Base-by-base conservation (phyloP, 225 moss, liverwort and hornwort genomes). In the Lunularia cruciata region DNA sequence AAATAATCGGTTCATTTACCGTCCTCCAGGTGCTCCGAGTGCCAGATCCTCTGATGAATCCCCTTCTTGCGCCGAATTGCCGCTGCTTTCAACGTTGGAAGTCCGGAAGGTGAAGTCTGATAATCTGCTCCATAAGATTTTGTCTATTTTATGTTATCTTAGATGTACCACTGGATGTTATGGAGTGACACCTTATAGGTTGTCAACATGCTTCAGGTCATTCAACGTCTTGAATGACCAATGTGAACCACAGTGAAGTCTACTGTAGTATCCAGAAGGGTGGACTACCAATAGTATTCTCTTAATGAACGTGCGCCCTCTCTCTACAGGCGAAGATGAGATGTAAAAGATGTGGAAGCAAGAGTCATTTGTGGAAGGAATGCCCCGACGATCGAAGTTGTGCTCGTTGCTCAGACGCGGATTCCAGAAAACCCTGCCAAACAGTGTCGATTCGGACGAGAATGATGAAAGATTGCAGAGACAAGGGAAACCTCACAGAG, bases 291-390 rank as follows among this genome's bases (percentile, higher is more conserved):
- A n/a, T n/a, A n/a, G n/a, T n/a, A n/a, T n/a, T n/a, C n/a, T n/a
- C n/a, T n/a, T n/a, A n/a, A n/a, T n/a, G n/a, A 25, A 61, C 8
- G 5, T 34, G 20, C 37, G n/a, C 8, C 7, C 6, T 19, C 63
- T 65, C 26, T 28, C 47, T 43, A 16, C 46, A 65, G 49, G 38
- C 32, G 13, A 55, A 87, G 78, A 76, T 28, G 68, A 85, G 86
- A 60, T 93, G 92, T 65, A 72, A 75, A 22, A 78, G 77, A 59
- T 88, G 86, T 74, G 92, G 92, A 64, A 92, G 92, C 79, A 88
- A 78, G 67, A 64, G 73, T 75, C 90, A 92, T 80, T 34, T 71
- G 0, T 69, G 70, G 31, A 75, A 58, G 76, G 74, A 74, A 57
- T 89, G 92, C 38, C 77, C 77, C 8, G 15, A 23, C 23, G 42